A percentile compares a stretch with the other conserved stretches of the same genome.
These are phyloP conservation scores for Pseudogymnoascus sp. DNA, from an alignment of 2,329 filamentous ascomycete species.

Conservation along the genomic window DNA sequence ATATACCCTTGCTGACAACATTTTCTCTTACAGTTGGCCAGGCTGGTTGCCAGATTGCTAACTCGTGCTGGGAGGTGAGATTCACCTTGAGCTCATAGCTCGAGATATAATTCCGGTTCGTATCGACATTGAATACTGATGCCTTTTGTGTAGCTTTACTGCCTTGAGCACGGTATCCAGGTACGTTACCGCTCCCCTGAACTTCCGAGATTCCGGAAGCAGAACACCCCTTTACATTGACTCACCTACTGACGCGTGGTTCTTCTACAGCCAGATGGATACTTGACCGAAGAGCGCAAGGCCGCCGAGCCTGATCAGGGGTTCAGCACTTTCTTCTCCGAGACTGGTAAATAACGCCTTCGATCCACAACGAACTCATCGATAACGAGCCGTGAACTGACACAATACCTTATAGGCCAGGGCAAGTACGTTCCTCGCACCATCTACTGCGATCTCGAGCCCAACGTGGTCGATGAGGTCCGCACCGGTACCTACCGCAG, in stretches of 20 bases:
- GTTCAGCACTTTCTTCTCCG: conserved; percentile 99
- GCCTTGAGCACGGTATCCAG: conserved; percentile 99
- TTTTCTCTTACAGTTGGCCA: conserved; percentile 70
- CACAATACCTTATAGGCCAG: conserved; percentile 53
- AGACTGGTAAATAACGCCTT: conserved; percentile 68
- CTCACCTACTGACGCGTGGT: conserved; percentile 27
- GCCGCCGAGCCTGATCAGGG: conserved; percentile 85
- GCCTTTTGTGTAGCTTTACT: conserved; percentile 71
- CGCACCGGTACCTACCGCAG: conserved; percentile 93
- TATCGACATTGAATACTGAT: conserved; percentile 21
- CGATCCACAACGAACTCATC: conserved; percentile 4
- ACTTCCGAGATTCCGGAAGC: neutral
- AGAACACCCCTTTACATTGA: neutral
- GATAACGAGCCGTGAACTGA: conserved; percentile 24
- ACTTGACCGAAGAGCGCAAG: conserved; percentile 97
- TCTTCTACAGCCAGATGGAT: conserved; percentile 77
- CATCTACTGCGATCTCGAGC: conserved; percentile 99
- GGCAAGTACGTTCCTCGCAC: conserved; percentile 98
- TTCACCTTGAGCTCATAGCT: conserved; percentile 16
- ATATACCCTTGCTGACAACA: conserved; percentile 28
- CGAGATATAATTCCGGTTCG: neutral
- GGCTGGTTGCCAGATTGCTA: conserved; percentile 99
- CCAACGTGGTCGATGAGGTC: conserved; percentile 98
- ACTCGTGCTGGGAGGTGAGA: conserved; percentile 99
- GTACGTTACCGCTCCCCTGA: conserved; percentile 44